Evolutionary conservation across 257 asterid species (phyloP).

Genomic region (Ilex aquifolium): DNA sequence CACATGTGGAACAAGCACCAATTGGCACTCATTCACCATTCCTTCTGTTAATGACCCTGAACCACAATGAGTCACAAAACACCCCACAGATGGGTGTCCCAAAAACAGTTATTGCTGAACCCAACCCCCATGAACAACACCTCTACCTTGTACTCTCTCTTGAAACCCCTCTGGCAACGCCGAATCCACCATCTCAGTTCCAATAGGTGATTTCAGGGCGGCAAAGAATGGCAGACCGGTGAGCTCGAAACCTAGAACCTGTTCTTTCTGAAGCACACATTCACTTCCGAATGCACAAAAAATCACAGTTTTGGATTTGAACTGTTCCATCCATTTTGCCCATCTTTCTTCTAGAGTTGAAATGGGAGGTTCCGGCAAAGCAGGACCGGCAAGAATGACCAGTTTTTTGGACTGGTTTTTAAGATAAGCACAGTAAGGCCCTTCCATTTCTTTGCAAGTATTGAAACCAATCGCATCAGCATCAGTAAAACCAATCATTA

Average conservation of each 20-base stretch:
- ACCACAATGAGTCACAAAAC: too few species aligned
- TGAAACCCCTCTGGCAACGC: conserved; percentile 24
- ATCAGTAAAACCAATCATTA: conserved; percentile 17
- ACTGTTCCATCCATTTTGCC: conserved; percentile 30
- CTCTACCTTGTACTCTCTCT: conserved; percentile 21
- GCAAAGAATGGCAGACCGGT: conserved; percentile 26
- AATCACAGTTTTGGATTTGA: conserved; percentile 25
- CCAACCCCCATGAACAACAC: conserved; percentile 26
- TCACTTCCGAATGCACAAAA: conserved; percentile 49
- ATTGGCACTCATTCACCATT: too few species aligned
- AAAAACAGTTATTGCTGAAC: conserved; percentile 30
- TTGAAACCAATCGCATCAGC: conserved; percentile 36
- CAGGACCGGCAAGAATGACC: conserved; percentile 39
- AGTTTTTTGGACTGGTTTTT: conserved; percentile 32
- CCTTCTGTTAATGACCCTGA: too few species aligned
- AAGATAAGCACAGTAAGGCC: conserved; percentile 23
- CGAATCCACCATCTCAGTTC: conserved; percentile 11
- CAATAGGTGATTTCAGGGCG: conserved; percentile 27
- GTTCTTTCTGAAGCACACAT: conserved; percentile 25
- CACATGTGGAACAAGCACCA: too few species aligned
- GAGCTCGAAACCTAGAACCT: conserved; percentile 26
- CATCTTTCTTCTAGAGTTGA: conserved; percentile 23
- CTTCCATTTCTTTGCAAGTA: conserved; percentile 40
- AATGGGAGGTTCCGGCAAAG: conserved; percentile 24
- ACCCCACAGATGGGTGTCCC: conserved; percentile 22